Evolutionary conservation across 1,284 basidiomycete genomes (phyloP), one percentile per base, ranked within the genome.

Genomic region (Leccinum angustisporum): DNA sequence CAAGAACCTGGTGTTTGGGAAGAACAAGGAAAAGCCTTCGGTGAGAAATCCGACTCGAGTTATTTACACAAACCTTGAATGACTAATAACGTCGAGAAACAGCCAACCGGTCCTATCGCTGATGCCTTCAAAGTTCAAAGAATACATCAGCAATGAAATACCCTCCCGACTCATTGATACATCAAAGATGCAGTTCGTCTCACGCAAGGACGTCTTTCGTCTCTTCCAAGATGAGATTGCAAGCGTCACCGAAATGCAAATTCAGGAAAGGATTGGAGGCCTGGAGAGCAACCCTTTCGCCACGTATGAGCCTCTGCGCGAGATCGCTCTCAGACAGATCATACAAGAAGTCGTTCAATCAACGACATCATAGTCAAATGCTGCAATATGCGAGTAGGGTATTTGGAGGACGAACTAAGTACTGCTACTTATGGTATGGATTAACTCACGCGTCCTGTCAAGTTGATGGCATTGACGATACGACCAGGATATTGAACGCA

Each of bases 81-180:
- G 8, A n/a, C 40, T 43, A 43, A 50, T 21, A 8, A 11, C 21
- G 7, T 4, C 3, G n/a, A 61, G 9, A 9, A 61, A 27, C 14
- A 50, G 36, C 57, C 57, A 3, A 60, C 33, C 13, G 31, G 58
- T 33, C 8, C 58, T 10, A 50, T 61, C n/a, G 13, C 34, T 4
- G 61, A 62, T 10, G 57, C n/a, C 1, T n/a, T n/a, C n/a, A n/a
- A n/a, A n/a, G n/a, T 64, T 62, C 56, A 60, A 27, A 43, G 36
- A 55, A 16, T 65, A 66, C 34, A 50, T 66, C 30, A 38, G 54
- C 21, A 66, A 66, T 11, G 64, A 65, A 9, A 57, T 68, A 33
- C 65, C 65, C 7, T 21, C 57, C 25, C 67, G 61, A 3, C 54
- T 67, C 25, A 56, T 66, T 4, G 57, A 68, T 25, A 67, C 63